These are phyloP conservation scores for Sarocladium brachiariae DNA, from an alignment of 2,329 filamentous ascomycete species.

Conservation along the genomic window DNA sequence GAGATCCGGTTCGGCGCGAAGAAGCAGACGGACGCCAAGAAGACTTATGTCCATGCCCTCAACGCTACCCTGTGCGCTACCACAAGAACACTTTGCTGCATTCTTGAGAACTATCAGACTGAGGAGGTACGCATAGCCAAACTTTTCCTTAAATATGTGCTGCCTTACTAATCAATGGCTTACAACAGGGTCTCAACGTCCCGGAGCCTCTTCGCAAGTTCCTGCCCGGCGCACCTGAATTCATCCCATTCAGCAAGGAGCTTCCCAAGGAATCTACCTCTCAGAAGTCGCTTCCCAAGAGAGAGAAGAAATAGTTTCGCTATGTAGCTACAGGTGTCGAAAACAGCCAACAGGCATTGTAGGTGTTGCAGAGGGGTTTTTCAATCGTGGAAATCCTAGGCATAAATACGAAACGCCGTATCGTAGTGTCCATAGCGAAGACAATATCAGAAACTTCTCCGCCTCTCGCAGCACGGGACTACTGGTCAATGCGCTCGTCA, in stretches of 20 bases:
- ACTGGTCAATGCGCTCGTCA: no score
- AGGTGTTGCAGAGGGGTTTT: no score
- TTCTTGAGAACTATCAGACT: constrained; percentile 95
- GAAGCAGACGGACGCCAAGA: constrained; percentile 72
- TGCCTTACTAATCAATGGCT: neutral
- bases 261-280: constrained; percentile 59
- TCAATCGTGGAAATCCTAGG: no score
- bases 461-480: no score
- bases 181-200: constrained; percentile 60
- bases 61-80: constrained; percentile 90
- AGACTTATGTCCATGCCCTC: constrained; percentile 90
- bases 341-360: neutral
- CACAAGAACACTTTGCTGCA: constrained; percentile 84
- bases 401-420: no score
- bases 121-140: constrained; percentile 55
- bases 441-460: no score
- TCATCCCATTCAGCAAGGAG: constrained; percentile 83
- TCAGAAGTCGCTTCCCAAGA: constrained; percentile 23
- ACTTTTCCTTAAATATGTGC: neutral
- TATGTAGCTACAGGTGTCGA: neutral
- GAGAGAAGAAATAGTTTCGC: constrained; percentile 21
- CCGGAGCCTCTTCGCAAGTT: constrained; percentile 83
- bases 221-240: constrained; percentile 81
- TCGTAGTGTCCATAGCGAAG: no score
- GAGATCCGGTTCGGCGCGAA: constrained; percentile 90